These are phyloP conservation scores for Pyricularia pennisetigena DNA, from an alignment of 2,329 filamentous ascomycete species.

Conservation along the genomic window DNA sequence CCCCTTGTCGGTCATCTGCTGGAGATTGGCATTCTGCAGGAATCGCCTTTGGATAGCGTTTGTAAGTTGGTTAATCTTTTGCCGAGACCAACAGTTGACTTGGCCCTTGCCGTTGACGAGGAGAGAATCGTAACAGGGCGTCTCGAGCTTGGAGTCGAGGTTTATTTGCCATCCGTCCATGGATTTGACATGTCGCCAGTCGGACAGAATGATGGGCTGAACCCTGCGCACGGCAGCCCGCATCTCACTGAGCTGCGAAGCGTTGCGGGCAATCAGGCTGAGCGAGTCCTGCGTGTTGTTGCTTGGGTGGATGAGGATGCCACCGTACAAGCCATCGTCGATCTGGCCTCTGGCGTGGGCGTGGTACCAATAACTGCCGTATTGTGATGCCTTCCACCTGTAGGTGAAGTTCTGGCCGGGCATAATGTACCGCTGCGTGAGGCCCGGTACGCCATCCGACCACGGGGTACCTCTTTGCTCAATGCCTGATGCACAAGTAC, in stretches of 20 bases:
- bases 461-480: constrained; percentile 43
- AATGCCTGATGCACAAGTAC: constrained; percentile 21
- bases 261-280: constrained; percentile 31
- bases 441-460: constrained; percentile 50
- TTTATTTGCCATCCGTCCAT: constrained; percentile 22
- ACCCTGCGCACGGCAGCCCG: constrained; percentile 34
- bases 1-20: constrained; percentile 30
- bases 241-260: constrained; percentile 30
- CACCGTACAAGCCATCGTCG: constrained; percentile 49
- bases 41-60: constrained; percentile 19
- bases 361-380: constrained; percentile 54
- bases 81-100: constrained; percentile 37
- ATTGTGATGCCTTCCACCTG: constrained; percentile 42
- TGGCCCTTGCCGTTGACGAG: constrained; percentile 53
- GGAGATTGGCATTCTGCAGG: constrained; percentile 17
- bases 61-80: constrained; percentile 29
- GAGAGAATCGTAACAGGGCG: constrained; percentile 48
- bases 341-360: constrained; percentile 45
- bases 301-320: constrained; percentile 38
- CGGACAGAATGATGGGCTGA: constrained; percentile 40
- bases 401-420: constrained; percentile 40
- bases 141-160: constrained; percentile 32
- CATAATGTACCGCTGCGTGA: constrained; percentile 41
- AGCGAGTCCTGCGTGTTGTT: constrained; percentile 31
- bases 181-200: constrained; percentile 46